A percentile compares a stretch with the other conserved stretches of the same genome.
Conservation (phyloP, 371 early-diverging fungal species). For the Mortierella sp. region DNA sequence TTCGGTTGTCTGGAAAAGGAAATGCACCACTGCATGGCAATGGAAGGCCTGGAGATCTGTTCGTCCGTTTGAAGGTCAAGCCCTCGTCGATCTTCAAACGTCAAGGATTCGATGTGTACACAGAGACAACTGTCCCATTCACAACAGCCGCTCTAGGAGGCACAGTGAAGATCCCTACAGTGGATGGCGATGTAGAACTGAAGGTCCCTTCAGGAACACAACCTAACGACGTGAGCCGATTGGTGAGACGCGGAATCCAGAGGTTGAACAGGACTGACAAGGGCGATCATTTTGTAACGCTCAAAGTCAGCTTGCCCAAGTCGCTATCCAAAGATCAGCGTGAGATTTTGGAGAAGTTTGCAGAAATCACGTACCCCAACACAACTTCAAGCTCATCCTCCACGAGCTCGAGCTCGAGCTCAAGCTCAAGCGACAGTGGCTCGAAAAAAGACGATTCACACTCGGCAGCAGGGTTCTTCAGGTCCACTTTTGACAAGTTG, state of each 20-base stretch:
- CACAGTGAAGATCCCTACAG: conserved; percentile 83
- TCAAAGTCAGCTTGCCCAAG: conserved; percentile 84
- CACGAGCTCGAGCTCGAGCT: conserved; percentile 13
- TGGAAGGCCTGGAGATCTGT: conserved; percentile 85
- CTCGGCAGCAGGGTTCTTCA: conserved; percentile 53
- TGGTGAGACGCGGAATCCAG: conserved; percentile 81
- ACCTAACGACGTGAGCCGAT: conserved; percentile 81
- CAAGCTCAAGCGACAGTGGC: conserved; percentile 4
- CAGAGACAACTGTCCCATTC: conserved; percentile 81
- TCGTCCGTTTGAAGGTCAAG: conserved; percentile 76
- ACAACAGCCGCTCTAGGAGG: conserved; percentile 90
- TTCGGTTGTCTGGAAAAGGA: conserved; percentile 84
- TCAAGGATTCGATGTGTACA: conserved; percentile 80
- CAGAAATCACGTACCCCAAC: conserved; percentile 29
- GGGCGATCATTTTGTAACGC: conserved; percentile 89
- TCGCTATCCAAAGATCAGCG: conserved; percentile 52
- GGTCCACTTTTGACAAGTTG: conserved; percentile 54
- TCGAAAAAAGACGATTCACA: conserved; percentile 19
- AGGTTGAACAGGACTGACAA: conserved; percentile 61
- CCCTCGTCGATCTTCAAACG: conserved; percentile 82
- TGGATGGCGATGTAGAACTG: conserved; percentile 94
- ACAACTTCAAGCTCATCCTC: conserved; percentile 16
- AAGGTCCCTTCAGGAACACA: conserved; percentile 87
- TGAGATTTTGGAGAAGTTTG: conserved; percentile 64
- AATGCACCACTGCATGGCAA: conserved; percentile 82